Conservation (phyloP, 73 alveolate species). For the Symbiodinium natans region DNA sequence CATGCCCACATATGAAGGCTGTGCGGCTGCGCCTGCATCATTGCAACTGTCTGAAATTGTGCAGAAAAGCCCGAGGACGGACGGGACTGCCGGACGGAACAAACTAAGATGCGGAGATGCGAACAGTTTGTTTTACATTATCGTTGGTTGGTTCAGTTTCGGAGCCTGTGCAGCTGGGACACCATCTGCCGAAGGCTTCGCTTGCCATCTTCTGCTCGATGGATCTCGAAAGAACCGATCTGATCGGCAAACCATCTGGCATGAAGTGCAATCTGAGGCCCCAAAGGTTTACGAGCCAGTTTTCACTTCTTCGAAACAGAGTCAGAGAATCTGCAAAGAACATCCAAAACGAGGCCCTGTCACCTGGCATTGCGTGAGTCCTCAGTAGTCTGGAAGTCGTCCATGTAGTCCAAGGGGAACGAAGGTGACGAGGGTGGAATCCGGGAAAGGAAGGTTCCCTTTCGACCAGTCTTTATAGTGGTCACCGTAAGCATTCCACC, state of each 20-base stretch:
- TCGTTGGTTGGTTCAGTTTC: too few relatives aligned
- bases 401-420: constrained; percentile 41
- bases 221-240: constrained; percentile 76
- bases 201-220: constrained; percentile 34
- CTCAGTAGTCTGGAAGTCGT: constrained; percentile 37
- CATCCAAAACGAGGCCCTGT: neutral
- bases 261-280: neutral
- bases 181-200: constrained; percentile 79
- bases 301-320: too few relatives aligned
- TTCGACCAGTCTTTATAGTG: constrained; percentile 29
- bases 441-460: constrained; percentile 11
- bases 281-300: neutral
- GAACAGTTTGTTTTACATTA: too few relatives aligned
- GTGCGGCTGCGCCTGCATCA: too few relatives aligned
- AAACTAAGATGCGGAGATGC: too few relatives aligned
- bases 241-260: constrained; percentile 91
- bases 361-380: constrained; percentile 84
- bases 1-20: too few relatives aligned
- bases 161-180: neutral
- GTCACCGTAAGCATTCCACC: constrained; percentile 46
- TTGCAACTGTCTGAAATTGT: too few relatives aligned
- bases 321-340: too few relatives aligned
- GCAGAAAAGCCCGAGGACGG: too few relatives aligned
- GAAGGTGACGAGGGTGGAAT: constrained; percentile 61
- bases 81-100: too few relatives aligned